Evolutionary conservation across 1,284 basidiomycete genomes (phyloP), one percentile per base, ranked within the genome.

Genomic region (Rhodotorula sp.): DNA sequence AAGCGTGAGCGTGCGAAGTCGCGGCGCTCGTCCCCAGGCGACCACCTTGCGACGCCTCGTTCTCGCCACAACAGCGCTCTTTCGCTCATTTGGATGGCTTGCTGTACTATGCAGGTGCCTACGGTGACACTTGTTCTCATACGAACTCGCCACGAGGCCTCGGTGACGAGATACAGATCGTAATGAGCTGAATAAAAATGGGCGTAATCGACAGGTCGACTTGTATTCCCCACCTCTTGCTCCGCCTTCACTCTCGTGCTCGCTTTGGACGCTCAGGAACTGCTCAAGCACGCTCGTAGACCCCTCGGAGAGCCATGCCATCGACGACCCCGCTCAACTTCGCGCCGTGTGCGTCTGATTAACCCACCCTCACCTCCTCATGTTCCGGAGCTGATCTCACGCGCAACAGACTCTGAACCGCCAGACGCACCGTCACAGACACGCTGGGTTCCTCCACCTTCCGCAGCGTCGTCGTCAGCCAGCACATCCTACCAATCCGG

Each of bases 301-400:
- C 22, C 22, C 46, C 13, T 40, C 24, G 31, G 15, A 10, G 15
- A 20, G 22, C 22, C 10, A 61, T 61, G 59, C 26, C 59, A 4
- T 40, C 59, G 4, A 61, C 70, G 7, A 72, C 60, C 6, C 65
- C 68, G 7, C 64, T 73, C 50, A 73, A 73, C 56, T 73, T 73
- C 28, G 71, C 71, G 0, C 71, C 71, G 4, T 73, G 71, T 71
- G 13, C 47, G 63, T 46, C 28, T 10, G 4, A 0, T 16, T n/a
- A 20, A 24, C 34, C 22, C 20, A 9, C 46, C 34, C 13, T 26
- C 13, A 15, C 54, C n/a, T 44, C 31, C 11, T 40, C 48, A 5
- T 24, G 30, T 40, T 6, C 8, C 22, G 4, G 6, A 18, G 6
- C 54, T n/a, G 5, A 56, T 16, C 55, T 44, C 24, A 16, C 55